Evolutionary conservation across 805 yeast genomes (phyloP).

Genomic region (Kuraishia hungarica): DNA sequence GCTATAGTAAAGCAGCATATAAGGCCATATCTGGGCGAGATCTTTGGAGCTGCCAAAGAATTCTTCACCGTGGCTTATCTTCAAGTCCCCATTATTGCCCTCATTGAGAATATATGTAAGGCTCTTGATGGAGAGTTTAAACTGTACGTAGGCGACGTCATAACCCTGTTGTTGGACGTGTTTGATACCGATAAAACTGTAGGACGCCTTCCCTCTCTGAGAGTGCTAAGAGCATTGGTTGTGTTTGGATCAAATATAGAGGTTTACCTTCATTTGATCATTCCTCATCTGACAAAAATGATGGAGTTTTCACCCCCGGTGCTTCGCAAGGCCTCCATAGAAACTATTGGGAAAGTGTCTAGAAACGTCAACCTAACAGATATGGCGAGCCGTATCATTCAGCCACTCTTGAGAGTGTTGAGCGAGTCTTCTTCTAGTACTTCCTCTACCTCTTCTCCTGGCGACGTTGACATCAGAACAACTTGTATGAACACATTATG

Average conservation of each 20-base stretch:
- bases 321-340: conserved; percentile 67
- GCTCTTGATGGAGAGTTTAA: conserved; percentile 93
- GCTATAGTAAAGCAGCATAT: conserved; percentile 84
- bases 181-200: conserved; percentile 65
- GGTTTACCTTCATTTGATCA: conserved; percentile 76
- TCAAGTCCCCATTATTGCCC: conserved; percentile 70
- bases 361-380: conserved; percentile 67
- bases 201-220: conserved; percentile 52
- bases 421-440: conserved; percentile 10
- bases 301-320: conserved; percentile 59
- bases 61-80: conserved; percentile 56
- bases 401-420: conserved; percentile 71
- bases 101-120: conserved; percentile 76
- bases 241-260: conserved; percentile 84
- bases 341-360: conserved; percentile 75
- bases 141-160: conserved; percentile 65
- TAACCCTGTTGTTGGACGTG: conserved; percentile 68
- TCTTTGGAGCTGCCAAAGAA: conserved; percentile 68
- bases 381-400: conserved; percentile 85
- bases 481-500: conserved; percentile 76
- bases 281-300: conserved; percentile 79
- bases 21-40: conserved; percentile 68
- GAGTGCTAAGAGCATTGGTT: conserved; percentile 75
- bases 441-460: neutral
- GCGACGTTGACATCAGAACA: conserved; percentile 18